phyloP scores from a whole-genome alignment of 306 rosid species.

The Dryas octopetala region DNA sequence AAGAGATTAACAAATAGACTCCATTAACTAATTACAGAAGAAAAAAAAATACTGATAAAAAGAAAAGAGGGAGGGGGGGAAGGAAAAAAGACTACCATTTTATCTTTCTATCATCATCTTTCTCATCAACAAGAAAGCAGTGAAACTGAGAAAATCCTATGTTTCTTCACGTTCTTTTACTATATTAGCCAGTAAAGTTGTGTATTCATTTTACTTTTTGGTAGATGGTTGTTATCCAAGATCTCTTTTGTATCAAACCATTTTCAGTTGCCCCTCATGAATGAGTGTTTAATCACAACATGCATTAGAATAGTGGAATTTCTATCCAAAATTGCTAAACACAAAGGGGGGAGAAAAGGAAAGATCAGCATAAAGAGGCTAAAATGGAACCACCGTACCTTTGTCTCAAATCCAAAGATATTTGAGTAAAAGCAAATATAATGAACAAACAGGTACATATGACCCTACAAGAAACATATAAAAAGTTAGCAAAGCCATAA shows the following conservation, averaged over 20 bases:
- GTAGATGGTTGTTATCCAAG: neutral
- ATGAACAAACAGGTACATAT: slow-evolving; percentile 84
- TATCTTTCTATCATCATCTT: neutral
- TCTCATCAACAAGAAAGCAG: neutral
- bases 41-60: neutral
- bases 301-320: neutral
- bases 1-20: neutral
- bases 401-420: slow-evolving; percentile 93
- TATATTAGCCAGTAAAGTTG: too few relatives aligned
- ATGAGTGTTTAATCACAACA: neutral
- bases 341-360: neutral
- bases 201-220: too few relatives aligned
- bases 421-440: slow-evolving; percentile 90
- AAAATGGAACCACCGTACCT: slow-evolving; percentile 45
- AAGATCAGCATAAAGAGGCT: neutral
- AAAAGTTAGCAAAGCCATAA: slow-evolving; percentile 37
- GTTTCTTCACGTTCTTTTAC: neutral
- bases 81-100: neutral
- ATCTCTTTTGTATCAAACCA: neutral
- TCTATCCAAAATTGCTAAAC: neutral
- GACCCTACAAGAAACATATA: slow-evolving; percentile 63
- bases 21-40: neutral
- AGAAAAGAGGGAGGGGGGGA: neutral
- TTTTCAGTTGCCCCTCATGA: neutral
- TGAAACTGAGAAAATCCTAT: neutral